phyloP scores from a whole-genome alignment of 306 rosid species.

The Cyclanthera cordifolia region DNA sequence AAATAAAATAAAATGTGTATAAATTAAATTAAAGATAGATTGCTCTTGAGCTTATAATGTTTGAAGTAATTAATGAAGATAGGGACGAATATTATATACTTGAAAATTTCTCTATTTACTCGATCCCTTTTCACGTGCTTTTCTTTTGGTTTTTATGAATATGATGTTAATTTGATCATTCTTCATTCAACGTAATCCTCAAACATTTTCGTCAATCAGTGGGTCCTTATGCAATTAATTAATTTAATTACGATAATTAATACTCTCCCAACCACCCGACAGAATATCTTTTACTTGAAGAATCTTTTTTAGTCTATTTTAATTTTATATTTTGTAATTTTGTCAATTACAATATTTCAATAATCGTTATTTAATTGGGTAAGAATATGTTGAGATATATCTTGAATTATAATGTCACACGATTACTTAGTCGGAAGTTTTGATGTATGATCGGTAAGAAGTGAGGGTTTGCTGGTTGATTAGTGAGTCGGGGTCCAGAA shows the following conservation, averaged over 20 bases:
- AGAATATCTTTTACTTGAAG: neutral
- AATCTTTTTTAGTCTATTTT: no score
- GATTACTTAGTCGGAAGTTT: no score
- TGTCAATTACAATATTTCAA: no score
- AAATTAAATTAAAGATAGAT: neutral
- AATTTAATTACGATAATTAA: neutral
- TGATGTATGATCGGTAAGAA: no score
- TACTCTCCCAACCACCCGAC: neutral
- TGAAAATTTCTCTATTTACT: neutral
- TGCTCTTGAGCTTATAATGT: neutral
- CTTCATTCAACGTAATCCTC: neutral
- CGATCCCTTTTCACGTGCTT: conserved; percentile 6
- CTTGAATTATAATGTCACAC: no score
- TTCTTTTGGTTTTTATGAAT: neutral
- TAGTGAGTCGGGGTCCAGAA: no score
- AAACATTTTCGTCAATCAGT: conserved; percentile 1
- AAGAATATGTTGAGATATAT: no score
- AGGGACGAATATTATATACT: neutral
- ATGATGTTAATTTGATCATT: neutral
- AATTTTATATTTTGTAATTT: neutral
- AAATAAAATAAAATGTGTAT: neutral
- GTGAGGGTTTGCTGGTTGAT: no score
- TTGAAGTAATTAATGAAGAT: neutral
- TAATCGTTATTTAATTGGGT: no score
- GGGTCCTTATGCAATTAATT: neutral